Conservation (phyloP, 306 rosid genomes). For the Acacia crassicarpa region DNA sequence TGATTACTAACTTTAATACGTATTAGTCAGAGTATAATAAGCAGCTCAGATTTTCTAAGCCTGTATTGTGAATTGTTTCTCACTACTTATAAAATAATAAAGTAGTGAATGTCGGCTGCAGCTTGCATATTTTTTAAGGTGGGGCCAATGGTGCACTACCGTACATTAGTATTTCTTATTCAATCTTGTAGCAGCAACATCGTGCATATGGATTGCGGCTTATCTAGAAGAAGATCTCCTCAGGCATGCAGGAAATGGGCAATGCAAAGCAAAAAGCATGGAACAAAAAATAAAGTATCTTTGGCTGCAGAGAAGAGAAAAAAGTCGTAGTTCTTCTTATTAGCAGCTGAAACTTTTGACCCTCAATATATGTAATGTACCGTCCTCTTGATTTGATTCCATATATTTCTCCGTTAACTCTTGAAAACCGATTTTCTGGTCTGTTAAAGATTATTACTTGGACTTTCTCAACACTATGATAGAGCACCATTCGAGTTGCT, state of each 20-base stretch:
- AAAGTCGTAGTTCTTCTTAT: slow-evolving; percentile 34
- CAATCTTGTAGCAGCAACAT: slow-evolving; percentile 5
- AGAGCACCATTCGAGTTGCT: background rate
- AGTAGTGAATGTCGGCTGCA: background rate
- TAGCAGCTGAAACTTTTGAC: slow-evolving; percentile 26
- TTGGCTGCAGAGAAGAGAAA: slow-evolving; percentile 40
- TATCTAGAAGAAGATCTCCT: slow-evolving; percentile 8
- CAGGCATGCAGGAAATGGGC: slow-evolving; percentile 49
- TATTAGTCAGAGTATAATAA: slow-evolving; percentile 9
- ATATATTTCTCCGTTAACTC: too few relatives aligned
- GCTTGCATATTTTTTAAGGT: background rate
- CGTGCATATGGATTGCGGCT: slow-evolving; percentile 23
- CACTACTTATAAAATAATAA: slow-evolving; percentile 21
- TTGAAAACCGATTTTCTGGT: too few relatives aligned
- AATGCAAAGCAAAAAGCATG: slow-evolving; percentile 31
- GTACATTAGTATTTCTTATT: slow-evolving; percentile 31
- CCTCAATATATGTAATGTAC: slow-evolving; percentile 34
- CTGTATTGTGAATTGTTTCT: slow-evolving; percentile 2
- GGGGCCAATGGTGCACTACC: slow-evolving; percentile 19
- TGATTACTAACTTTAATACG: background rate
- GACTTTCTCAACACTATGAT: background rate
- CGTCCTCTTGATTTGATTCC: slow-evolving; percentile 31
- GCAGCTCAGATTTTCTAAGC: slow-evolving; percentile 3
- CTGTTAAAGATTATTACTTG: background rate
- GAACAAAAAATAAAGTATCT: slow-evolving; percentile 30